Evolutionary conservation across 106 monocot species (phyloP).

Genomic region (Triglochin maritima): DNA sequence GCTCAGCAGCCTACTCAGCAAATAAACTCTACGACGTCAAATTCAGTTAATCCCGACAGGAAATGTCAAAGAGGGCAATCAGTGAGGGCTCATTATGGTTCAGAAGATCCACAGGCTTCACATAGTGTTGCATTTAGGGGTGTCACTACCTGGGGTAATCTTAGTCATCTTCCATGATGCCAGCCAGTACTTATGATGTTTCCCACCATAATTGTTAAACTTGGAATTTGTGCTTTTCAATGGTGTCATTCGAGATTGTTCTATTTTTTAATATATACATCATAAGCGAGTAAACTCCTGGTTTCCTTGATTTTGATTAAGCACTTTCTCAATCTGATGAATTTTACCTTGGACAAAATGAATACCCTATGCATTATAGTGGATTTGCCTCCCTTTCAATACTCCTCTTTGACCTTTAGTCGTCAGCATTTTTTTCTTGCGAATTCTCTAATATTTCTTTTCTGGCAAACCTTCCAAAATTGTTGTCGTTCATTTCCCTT

Average conservation of each 20-base stretch:
- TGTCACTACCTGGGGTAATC: constrained; percentile 59
- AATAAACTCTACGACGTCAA: constrained; percentile 22
- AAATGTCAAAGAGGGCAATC: constrained; percentile 21
- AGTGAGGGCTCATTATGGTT: constrained; percentile 14
- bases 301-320: no score
- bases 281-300: not conserved
- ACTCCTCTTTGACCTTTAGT: no score
- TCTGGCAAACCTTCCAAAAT: no score
- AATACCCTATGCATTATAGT: no score
- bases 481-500: no score
- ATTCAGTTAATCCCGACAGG: constrained; percentile 14
- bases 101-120: constrained; percentile 26
- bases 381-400: no score
- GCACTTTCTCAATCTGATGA: no score
- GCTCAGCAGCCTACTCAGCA: constrained; percentile 49
- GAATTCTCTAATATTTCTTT: no score
- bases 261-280: not conserved
- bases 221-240: not conserved
- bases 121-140: constrained; percentile 24
- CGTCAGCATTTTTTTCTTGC: no score
- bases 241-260: not conserved
- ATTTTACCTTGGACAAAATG: no score
- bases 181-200: not conserved
- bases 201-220: no score
- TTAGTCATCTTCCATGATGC: not conserved